These are phyloP conservation scores for Lentithecium fluviatile DNA, from an alignment of 495 filamentous ascomycete genomes.

Conservation along the genomic window DNA sequence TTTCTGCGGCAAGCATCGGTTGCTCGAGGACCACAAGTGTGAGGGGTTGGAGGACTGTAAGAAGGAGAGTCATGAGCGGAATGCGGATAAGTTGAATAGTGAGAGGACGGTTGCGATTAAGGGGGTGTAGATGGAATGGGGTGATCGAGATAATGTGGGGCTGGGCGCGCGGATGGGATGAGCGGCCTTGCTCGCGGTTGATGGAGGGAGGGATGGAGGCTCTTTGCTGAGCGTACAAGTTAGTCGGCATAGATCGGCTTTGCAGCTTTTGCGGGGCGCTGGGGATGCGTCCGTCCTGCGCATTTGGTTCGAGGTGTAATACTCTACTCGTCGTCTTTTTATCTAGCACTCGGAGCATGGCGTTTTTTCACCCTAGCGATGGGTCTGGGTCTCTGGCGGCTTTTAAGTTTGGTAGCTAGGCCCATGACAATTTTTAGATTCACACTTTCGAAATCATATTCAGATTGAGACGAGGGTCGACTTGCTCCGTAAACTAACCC, in stretches of 20 bases:
- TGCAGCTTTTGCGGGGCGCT: no score
- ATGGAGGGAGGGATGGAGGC: no score
- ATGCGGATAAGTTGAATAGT: slow-evolving; percentile 83
- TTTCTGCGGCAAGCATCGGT: slow-evolving; percentile 89
- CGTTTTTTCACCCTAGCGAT: neutral
- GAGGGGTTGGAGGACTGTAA: slow-evolving; percentile 95
- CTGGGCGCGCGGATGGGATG: no score
- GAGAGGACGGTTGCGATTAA: slow-evolving; percentile 76
- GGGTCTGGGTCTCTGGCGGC: neutral
- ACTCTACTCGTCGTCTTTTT: neutral
- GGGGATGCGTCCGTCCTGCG: no score
- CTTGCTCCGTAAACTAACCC: no score
- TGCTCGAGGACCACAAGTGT: slow-evolving; percentile 92
- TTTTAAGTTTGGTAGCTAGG: neutral
- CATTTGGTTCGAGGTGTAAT: neutral
- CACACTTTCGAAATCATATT: no score
- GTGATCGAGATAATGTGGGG: no score
- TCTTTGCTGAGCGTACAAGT: no score
- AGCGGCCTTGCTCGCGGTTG: no score
- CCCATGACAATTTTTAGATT: no score
- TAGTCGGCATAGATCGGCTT: no score
- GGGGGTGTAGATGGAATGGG: slow-evolving; percentile 50
- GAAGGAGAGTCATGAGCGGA: slow-evolving; percentile 88
- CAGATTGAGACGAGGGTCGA: no score
- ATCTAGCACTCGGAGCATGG: slow-evolving; percentile 1